Evolutionary conservation across 2,329 filamentous ascomycete species (phyloP), one percentile per base, ranked within the genome.

Genomic region (Xylaria digitata): DNA sequence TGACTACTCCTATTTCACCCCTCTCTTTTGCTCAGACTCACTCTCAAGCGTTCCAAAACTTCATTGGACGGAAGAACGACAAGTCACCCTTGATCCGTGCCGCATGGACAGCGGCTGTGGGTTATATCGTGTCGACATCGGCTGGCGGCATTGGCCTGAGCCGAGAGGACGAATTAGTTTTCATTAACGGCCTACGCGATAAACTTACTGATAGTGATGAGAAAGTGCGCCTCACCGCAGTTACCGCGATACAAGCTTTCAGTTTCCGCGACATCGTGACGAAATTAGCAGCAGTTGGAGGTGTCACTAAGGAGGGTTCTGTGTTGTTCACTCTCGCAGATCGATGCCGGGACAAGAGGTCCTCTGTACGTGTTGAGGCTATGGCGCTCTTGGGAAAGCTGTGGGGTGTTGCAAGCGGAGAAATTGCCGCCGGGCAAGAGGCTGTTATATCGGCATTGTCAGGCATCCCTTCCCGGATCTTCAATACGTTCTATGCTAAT

Each of bases 341-440:
- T 75, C 89, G 96, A 70, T 93, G 93, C 71, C 93, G 94, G 73
- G 96, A 99, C 80, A 90, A 91, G 69, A 95, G 91, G 77, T 87
- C 90, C 15, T 84, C 87, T 48, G 92, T 99, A 11, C 92, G 95
- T 64, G 89, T 92, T 45, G 93, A 95, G 73, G 94, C 93, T 26
- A 97, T 97, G 87, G 90, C 89, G 57, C 84, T 96, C 8, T 83
- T 98, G 1, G 92, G 89, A 11, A 92, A 90, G 68, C 89, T 98
- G 32, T 99, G 96, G 96, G 94, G 93, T n/a, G 94, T 96, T 19
- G 95, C 93, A 13, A 89, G 90, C 19, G 92, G 93, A 19, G 94
- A 97, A 74, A 92, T 99, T 73, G 89, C 92, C 26, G 88, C 91
- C 59, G 93, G 92, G 15, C 91, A 95, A 73, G 93, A 97, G 72